These are phyloP conservation scores for Trifolium repens DNA, from an alignment of 306 rosid genomes.

Conservation along the genomic window DNA sequence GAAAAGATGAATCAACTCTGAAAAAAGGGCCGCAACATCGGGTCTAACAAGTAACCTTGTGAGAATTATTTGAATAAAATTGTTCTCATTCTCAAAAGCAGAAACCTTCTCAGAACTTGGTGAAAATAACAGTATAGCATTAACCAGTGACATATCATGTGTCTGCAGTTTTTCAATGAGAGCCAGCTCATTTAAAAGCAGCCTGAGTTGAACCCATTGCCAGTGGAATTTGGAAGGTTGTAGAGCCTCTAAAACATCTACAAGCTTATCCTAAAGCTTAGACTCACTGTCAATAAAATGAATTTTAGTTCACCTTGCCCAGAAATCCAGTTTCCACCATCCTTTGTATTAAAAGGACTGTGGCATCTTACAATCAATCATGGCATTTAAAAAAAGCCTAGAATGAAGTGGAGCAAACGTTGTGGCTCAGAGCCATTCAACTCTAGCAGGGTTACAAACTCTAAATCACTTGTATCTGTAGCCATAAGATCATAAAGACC, in stretches of 20 bases:
- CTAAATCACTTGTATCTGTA: constrained; percentile 77
- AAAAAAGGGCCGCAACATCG: constrained; percentile 91
- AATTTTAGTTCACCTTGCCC: constrained; percentile 64
- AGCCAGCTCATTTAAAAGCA: constrained; percentile 88
- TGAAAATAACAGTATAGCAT: constrained; percentile 76
- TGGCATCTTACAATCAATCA: constrained; percentile 87
- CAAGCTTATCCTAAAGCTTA: constrained; percentile 82
- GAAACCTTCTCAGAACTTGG: constrained; percentile 75
- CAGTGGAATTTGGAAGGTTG: constrained; percentile 98
- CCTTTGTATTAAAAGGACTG: constrained; percentile 47
- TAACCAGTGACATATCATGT: constrained; percentile 63
- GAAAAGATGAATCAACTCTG: constrained; percentile 87
- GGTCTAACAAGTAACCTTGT: constrained; percentile 93
- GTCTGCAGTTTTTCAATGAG: constrained; percentile 72
- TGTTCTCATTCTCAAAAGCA: constrained; percentile 88
- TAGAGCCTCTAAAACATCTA: constrained; percentile 74
- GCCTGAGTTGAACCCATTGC: constrained; percentile 98
- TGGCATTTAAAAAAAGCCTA: constrained; percentile 81
- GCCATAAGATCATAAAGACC: constrained; percentile 82
- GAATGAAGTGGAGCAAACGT: constrained; percentile 94
- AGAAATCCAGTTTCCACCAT: constrained; percentile 59
- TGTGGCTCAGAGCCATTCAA: constrained; percentile 74
- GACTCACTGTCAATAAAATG: constrained; percentile 56
- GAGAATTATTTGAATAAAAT: constrained; percentile 79
- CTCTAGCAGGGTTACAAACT: constrained; percentile 78